Evolutionary conservation across 2,329 filamentous ascomycete genomes (phyloP), one percentile per base, ranked within the genome.

Genomic region (Sporothrix dimorphospora): DNA sequence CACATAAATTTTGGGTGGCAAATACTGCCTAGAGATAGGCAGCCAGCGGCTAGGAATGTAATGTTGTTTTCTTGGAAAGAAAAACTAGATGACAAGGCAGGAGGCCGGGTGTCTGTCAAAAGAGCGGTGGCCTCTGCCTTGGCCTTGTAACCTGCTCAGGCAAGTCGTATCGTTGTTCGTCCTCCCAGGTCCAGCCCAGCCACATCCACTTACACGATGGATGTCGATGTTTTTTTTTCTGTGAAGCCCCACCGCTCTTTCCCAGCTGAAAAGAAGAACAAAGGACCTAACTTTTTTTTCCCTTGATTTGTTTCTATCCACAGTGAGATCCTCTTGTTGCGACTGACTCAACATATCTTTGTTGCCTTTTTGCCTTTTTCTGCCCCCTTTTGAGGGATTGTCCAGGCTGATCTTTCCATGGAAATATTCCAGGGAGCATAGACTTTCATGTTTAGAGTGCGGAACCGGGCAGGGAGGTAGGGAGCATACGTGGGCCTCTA

Each of bases 161-260:
- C 34, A 63, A 63, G 34, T 63, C 57, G 57, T 63, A 63, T 59
- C 11, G 34, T 63, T 19, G 27, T 47, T 34, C 53, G 14, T 11
- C 11, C 1, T 30, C 27, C 24, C 11, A 30, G 24, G 53, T 7
- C 27, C 19, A 57, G 12, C 30, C 27, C 34, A 30, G 27, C 27
- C 53, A 57, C 53, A 34, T 34, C 27, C 53, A 57, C 27, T 57
- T 34, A 57, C 24, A 34, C 12, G 34, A 42, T 34, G 53, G 5
- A 16, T 42, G 3, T 7, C 19, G 8, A 42, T 63, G 24, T 42
- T 14, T 9, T 42, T n/a, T 6, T 12, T 24, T 21, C 3, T 9
- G 21, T 40, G 11, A 8, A 16, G 19, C 57, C 24, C 61, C 61
- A 47, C 40, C 34, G 57, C 57, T 40, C 7, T 42, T 61, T 61